Evolutionary conservation across 148 eudicot species (phyloP), one percentile per base, ranked within the genome.

Genomic region (Spergularia marina): DNA sequence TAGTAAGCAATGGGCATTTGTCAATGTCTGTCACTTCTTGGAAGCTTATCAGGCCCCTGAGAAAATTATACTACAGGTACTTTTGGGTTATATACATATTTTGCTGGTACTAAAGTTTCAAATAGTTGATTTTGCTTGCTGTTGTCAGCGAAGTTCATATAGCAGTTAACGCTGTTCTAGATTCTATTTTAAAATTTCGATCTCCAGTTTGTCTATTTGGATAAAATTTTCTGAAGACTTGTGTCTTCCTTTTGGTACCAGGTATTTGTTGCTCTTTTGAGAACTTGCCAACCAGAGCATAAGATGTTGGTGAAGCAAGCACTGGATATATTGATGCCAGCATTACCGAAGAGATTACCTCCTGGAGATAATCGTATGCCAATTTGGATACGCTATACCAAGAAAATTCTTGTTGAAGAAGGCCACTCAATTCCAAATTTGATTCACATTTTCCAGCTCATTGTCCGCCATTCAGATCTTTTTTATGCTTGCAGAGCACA

Each of bases 1-100:
- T 41, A 96, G 98, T 86, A 96, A 96, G 85, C 99, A 96, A 84
- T 96, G 99, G 99, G 99, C 99, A 70, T 96, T 96, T 83, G 99
- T 96, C 68, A 96, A 96, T 83, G 98, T 96, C 40, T 96, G 99
- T 87, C 98, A 96, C 81, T 96, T 96, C 84, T 78, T 96, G 89
- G 98, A 96, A 84, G 99, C 98, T 52, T 96, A 96, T 83, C 99
- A 96, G 79, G 99, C 99, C 79, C 99, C 99, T 36, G 99, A 96
- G 79, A 96, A 92, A 85, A 92, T 96, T 74, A 96, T 96, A 74
- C 90, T 96, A 70, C 99, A 96, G 99, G 99, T 95, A 81, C 63
- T 40, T 7, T 16, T 21, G 21, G n/a, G 60, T 20, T 55, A 52
- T 49, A 36, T n/a, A 54, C n/a, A 4, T 47, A 1, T 63, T 72